phyloP scores from a whole-genome alignment of 306 rosid genomes.

The Lablab purpureus region DNA sequence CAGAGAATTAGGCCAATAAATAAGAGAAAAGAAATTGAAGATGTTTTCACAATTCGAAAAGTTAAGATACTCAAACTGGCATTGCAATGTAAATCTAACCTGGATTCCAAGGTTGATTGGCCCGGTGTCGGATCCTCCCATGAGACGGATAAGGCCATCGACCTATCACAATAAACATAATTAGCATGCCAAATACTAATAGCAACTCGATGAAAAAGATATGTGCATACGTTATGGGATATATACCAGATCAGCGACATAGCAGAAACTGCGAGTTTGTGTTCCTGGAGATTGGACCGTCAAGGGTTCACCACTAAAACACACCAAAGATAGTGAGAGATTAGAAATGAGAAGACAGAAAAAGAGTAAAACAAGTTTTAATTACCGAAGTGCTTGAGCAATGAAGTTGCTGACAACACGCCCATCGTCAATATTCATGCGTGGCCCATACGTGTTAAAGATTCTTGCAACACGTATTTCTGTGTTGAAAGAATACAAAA shows the following conservation, averaged over 20 bases:
- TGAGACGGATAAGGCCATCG: constrained; percentile 82
- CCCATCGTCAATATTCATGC: constrained; percentile 98
- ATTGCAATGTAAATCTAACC: constrained; percentile 52
- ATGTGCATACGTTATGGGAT: not conserved
- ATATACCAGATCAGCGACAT: constrained; percentile 78
- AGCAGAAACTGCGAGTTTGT: constrained; percentile 92
- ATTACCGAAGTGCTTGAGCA: constrained; percentile 96
- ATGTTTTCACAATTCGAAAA: constrained; percentile 27
- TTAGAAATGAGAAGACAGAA: not conserved
- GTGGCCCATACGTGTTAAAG: constrained; percentile 98
- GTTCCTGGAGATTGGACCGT: constrained; percentile 88
- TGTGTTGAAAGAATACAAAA: constrained; percentile 42
- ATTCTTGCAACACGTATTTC: constrained; percentile 96
- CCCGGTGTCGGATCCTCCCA: constrained; percentile 79
- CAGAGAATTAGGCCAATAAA: constrained; percentile 16
- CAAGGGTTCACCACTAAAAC: constrained; percentile 74
- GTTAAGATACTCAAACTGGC: constrained; percentile 24
- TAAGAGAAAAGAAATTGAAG: constrained; percentile 13
- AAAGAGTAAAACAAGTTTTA: constrained; percentile 7
- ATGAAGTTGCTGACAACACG: constrained; percentile 99
- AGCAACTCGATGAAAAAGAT: constrained; percentile 30
- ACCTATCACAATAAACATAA: constrained; percentile 56
- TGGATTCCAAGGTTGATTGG: constrained; percentile 93
- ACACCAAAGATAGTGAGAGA: constrained; percentile 37
- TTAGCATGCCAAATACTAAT: not conserved